Base-by-base conservation (phyloP, 139 green algal species). In the Chlamydomonas sphaeroides region DNA sequence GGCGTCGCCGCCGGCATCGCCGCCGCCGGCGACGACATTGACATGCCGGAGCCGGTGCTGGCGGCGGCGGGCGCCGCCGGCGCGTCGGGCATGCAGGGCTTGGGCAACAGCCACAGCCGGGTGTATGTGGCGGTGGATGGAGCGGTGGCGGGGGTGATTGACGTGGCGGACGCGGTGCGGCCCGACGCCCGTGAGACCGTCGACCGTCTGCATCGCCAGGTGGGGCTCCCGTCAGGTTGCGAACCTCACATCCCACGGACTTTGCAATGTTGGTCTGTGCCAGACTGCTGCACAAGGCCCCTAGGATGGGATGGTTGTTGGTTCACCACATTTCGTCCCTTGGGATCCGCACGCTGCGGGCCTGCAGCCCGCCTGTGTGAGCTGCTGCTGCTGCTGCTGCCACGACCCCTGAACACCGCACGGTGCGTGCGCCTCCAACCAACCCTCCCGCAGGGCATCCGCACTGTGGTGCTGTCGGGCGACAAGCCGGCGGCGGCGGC, bases 391-490 rank as follows among this genome's bases (percentile, higher is more conserved):
- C n/a, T n/a, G n/a, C n/a, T n/a, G n/a, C n/a, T n/a, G n/a, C n/a
- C n/a, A n/a, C n/a, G n/a, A n/a, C n/a, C n/a, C n/a, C n/a, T n/a
- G n/a, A n/a, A n/a, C n/a, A n/a, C n/a, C n/a, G n/a, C n/a, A n/a
- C n/a, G n/a, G n/a, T n/a, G n/a, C n/a, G n/a, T n/a, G n/a, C n/a
- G n/a, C n/a, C n/a, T n/a, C n/a, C n/a, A n/a, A n/a, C n/a, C n/a
- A n/a, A n/a, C n/a, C 25, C 77, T 28, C 21, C 71, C 33, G 10
- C 51, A 80, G 63, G 90, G 94, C 33, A 68, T 96, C 11, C 68
- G 73, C 17, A 84, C 88, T 11, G 63, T 97, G 17, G 92, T 98
- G 90, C 89, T 98, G n/a, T 93, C 90, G 33, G 94, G 94, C 0
- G 94, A 97, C 72, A 78, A 86, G 48, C n/a, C 69, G 20, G 86